Percentiles rank a stretch among this genome's conserved stretches.
phyloP scores from a whole-genome alignment of 1,139 yeast species.

The Yamadazyma pseudoaaseri region DNA sequence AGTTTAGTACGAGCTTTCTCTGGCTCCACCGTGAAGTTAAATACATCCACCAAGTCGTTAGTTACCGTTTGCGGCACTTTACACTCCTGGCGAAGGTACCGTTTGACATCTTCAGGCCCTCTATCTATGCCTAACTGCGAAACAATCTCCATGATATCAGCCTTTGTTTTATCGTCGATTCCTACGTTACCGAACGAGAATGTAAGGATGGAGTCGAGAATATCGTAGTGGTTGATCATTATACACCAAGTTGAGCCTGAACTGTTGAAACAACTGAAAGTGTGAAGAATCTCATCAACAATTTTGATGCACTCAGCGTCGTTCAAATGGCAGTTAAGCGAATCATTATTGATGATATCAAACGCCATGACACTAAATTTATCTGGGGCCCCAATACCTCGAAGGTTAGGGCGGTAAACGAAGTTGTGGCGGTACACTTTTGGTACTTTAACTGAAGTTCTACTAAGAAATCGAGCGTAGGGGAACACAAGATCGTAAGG shows the following conservation, averaged over 20 bases:
- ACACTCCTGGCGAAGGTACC: slow-evolving; percentile 65
- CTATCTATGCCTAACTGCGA: slow-evolving; percentile 77
- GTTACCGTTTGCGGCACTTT: slow-evolving; percentile 78
- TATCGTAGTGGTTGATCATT: slow-evolving; percentile 76
- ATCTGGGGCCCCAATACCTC: slow-evolving; percentile 66
- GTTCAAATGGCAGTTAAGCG: slow-evolving; percentile 39
- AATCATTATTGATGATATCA: slow-evolving; percentile 65
- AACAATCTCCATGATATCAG: slow-evolving; percentile 65
- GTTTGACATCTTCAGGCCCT: slow-evolving; percentile 62
- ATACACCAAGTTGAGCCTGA: slow-evolving; percentile 50
- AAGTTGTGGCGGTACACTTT: slow-evolving; percentile 75
- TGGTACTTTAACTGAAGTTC: slow-evolving; percentile 50
- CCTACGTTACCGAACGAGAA: slow-evolving; percentile 78
- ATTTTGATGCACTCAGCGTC: slow-evolving; percentile 90
- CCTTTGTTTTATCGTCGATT: slow-evolving; percentile 57
- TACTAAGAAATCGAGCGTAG: slow-evolving; percentile 78
- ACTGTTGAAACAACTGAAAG: slow-evolving; percentile 62
- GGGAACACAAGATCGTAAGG: slow-evolving; percentile 91
- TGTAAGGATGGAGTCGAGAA: slow-evolving; percentile 60
- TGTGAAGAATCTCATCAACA: slow-evolving; percentile 65
- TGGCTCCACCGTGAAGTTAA: slow-evolving; percentile 71
- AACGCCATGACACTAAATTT: slow-evolving; percentile 81
- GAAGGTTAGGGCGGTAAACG: slow-evolving; percentile 67
- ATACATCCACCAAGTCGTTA: slow-evolving; percentile 70
- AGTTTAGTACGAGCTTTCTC: slow-evolving; percentile 62